phyloP scores from a whole-genome alignment of 116 monocot genomes.

The Thalassia testudinum region DNA sequence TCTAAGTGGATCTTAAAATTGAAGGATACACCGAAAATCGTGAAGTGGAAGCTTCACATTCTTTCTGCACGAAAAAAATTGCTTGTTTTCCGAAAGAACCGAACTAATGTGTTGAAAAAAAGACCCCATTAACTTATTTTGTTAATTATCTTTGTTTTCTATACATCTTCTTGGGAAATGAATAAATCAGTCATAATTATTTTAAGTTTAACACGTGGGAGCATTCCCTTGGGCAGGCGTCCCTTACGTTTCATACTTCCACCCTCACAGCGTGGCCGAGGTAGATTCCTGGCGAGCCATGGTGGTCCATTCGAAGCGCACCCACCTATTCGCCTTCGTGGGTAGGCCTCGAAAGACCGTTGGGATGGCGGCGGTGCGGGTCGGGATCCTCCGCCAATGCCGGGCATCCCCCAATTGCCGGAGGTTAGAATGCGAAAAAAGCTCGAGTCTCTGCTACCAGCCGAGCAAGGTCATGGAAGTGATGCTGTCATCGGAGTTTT shows the following conservation, averaged over 20 bases:
- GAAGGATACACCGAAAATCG: too few relatives aligned
- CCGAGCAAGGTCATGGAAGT: constrained; percentile 29
- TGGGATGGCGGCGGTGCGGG: constrained; percentile 28
- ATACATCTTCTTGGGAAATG: too few relatives aligned
- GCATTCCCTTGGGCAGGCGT: too few relatives aligned
- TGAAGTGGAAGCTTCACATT: too few relatives aligned
- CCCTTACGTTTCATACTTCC: constrained; percentile 69
- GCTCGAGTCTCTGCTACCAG: constrained; percentile 23
- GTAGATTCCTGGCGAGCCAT: constrained; percentile 23
- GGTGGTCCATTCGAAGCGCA: constrained; percentile 10
- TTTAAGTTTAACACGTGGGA: too few relatives aligned
- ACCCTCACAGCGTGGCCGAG: constrained; percentile 27
- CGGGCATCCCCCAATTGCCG: constrained; percentile 28
- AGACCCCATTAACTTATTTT: too few relatives aligned
- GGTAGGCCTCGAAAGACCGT: constrained; percentile 23
- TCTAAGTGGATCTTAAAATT: too few relatives aligned
- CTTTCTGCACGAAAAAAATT: too few relatives aligned
- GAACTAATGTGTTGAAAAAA: too few relatives aligned
- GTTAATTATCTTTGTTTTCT: too few relatives aligned
- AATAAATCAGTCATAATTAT: too few relatives aligned
- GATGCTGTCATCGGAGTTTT: constrained; percentile 38
- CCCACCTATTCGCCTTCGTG: constrained; percentile 51
- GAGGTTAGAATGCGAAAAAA: constrained; percentile 22
- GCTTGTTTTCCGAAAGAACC: too few relatives aligned
- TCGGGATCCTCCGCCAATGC: constrained; percentile 34